A percentile compares a stretch with the other conserved stretches of the same genome.
Evolutionary conservation across 2,329 filamentous ascomycete genomes (phyloP).

Genomic region (Trichophyton simii): DNA sequence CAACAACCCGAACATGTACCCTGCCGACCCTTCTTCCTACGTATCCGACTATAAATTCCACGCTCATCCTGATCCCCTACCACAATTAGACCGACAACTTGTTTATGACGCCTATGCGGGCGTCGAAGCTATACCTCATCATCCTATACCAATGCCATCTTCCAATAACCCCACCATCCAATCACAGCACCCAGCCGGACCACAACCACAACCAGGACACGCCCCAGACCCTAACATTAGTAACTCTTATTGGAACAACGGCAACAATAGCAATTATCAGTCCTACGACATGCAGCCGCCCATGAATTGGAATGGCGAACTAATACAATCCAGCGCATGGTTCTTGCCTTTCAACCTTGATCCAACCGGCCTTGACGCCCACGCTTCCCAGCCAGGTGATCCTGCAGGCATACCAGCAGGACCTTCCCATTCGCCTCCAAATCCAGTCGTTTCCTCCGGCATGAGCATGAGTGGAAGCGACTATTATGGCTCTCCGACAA

Average conservation of each 20-base stretch:
- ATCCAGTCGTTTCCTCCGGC: not conserved
- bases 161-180: not conserved
- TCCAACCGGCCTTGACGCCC: conserved; percentile 33
- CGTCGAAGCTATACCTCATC: conserved; percentile 33
- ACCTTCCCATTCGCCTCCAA: not conserved
- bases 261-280: conserved; percentile 21
- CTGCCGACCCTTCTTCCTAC: conserved; percentile 17
- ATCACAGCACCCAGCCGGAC: not conserved
- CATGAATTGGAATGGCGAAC: conserved; percentile 22
- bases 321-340: conserved; percentile 54
- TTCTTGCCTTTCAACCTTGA: conserved; percentile 90
- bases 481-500: not conserved
- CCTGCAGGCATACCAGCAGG: not conserved
- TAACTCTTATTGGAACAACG: conserved; percentile 26
- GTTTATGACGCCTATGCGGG: conserved; percentile 60
- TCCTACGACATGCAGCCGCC: conserved; percentile 8
- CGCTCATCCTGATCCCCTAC: conserved; percentile 37
- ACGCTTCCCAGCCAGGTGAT: not conserved
- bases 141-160: conserved; percentile 17
- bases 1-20: conserved; percentile 23
- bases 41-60: conserved; percentile 27
- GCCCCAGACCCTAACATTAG: conserved; percentile 12
- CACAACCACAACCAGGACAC: not conserved
- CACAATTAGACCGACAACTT: conserved; percentile 62
- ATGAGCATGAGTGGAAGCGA: conserved; percentile 1